Base-by-base conservation (phyloP, 2,329 filamentous ascomycete genomes). In the Acrocalymma vagum region DNA sequence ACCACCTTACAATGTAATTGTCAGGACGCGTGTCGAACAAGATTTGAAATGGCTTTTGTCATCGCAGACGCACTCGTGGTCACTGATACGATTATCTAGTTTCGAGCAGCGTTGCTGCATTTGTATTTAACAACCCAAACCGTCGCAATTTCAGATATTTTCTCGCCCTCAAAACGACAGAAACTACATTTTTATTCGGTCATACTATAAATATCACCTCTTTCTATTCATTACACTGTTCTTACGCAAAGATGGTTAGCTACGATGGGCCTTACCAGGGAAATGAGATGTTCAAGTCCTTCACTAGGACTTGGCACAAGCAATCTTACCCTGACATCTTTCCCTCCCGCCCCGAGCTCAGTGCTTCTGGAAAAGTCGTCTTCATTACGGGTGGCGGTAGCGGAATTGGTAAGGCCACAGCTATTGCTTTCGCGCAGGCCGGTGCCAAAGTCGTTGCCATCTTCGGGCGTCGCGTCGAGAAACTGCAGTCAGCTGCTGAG, bases 381-480 rank as follows among this genome's bases (percentile, higher is more conserved):
- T 17, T 58, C 14, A 45, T 58, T 17, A 78, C 75, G 4, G 75
- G 74, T 24, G 46, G 42, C 15, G 41, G 38, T 9, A 33, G 11
- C 8, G 49, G 49, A 6, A 50, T 53, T 29, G 49, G 49, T 9
- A 33, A 34, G 13, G 34, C 30, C 22, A 46, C 29, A 3, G 49
- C 37, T 5, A 29, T 34, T 14, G 29, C 35, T 10, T 50, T 49
- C 24, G 42, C 45, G 8, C 26, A 39, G 9, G 46, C 42, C 6
- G 45, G 42, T 21, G 45, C 46, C 2, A 37, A 28, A 17, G 8
- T 9, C n/a, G 23, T 50, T 23, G 29, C 46, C 49, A 38, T 45
- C 48, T 55, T 45, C 25, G 49, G 42, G 8, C 70, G 75, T 18
- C 60, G 35, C 16, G 13, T 41, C 25, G 28, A 8, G n/a, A 39